Evolutionary conservation across 441 rosid genomes (phyloP).

Genomic region (Omphalea diandra): DNA sequence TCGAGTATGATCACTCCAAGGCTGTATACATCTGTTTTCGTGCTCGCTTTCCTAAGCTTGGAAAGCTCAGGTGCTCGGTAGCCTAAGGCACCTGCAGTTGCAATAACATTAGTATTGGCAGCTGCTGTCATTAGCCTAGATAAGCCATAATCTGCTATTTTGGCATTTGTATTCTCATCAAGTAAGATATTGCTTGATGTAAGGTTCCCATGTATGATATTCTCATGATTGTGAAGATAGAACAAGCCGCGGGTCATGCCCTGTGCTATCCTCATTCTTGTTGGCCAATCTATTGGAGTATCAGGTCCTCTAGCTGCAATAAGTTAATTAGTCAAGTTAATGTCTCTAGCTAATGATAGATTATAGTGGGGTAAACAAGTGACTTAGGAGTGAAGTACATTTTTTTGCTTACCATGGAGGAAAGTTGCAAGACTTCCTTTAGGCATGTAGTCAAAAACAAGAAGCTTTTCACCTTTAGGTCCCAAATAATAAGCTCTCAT

Average conservation of each 20-base stretch:
- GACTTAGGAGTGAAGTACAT: not conserved
- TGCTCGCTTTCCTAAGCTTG: constrained; percentile 70
- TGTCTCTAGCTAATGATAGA: constrained; percentile 4
- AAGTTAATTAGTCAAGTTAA: not conserved
- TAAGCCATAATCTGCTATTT: constrained; percentile 68
- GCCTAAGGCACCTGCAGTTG: constrained; percentile 73
- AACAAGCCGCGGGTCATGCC: constrained; percentile 62
- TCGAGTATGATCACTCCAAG: constrained; percentile 73
- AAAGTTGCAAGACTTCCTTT: constrained; percentile 71
- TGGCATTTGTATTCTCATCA: constrained; percentile 48
- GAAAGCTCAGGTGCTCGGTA: constrained; percentile 83
- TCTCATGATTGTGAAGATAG: constrained; percentile 58
- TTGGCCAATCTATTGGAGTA: constrained; percentile 58
- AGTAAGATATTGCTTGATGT: constrained; percentile 73
- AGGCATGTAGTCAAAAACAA: constrained; percentile 82
- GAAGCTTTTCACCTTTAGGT: constrained; percentile 84
- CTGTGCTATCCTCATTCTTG: constrained; percentile 61
- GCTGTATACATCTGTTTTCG: constrained; percentile 75
- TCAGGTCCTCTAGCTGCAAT: constrained; percentile 70
- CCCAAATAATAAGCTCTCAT: constrained; percentile 80
- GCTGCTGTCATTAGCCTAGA: constrained; percentile 73
- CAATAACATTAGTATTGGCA: constrained; percentile 70
- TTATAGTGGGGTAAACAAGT: too few relatives aligned
- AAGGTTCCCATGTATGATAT: constrained; percentile 69
- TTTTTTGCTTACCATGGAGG: constrained; percentile 57